Conservation (phyloP, 2,329 filamentous ascomycete genomes). For the Trichoderma gracile region DNA sequence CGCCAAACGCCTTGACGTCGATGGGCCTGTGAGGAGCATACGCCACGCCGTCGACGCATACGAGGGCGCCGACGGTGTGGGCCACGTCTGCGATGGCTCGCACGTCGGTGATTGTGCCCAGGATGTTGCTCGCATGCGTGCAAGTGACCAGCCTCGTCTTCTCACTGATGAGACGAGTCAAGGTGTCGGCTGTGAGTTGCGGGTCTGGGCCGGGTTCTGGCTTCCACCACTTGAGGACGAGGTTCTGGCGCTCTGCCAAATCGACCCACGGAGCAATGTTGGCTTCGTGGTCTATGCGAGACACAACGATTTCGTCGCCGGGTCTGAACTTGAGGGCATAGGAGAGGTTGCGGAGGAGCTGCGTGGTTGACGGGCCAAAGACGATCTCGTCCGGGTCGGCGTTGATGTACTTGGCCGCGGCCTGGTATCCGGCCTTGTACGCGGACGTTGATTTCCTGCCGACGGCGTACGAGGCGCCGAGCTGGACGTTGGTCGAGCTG, state of each 20-base stretch:
- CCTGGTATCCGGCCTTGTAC: conserved; percentile 61
- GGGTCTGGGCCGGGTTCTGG: conserved; percentile 54
- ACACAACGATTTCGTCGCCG: conserved; percentile 69
- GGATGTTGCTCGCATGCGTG: conserved; percentile 73
- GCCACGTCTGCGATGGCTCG: conserved; percentile 56
- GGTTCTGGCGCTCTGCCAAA: conserved; percentile 60
- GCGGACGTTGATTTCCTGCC: conserved; percentile 59
- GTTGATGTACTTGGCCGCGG: conserved; percentile 71
- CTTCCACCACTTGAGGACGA: conserved; percentile 71
- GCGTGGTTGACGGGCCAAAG: conserved; percentile 72
- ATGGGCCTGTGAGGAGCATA: conserved; percentile 72
- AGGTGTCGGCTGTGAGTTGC: conserved; percentile 56
- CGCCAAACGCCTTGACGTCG: conserved; percentile 66
- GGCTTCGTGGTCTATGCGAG: conserved; percentile 73
- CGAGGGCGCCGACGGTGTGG: conserved; percentile 52
- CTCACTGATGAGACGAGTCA: conserved; percentile 59
- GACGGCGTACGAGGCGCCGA: conserved; percentile 68
- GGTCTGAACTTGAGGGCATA: conserved; percentile 52
- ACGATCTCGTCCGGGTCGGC: conserved; percentile 67
- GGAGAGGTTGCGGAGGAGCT: conserved; percentile 72
- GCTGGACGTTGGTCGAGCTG: conserved; percentile 69
- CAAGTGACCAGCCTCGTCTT: conserved; percentile 70
- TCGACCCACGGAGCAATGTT: conserved; percentile 74
- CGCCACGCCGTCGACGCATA: conserved; percentile 75
- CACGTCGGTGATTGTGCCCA: conserved; percentile 69